phyloP scores from a whole-genome alignment of 2,329 filamentous ascomycete genomes.

The Lasiodiplodia sp. region DNA sequence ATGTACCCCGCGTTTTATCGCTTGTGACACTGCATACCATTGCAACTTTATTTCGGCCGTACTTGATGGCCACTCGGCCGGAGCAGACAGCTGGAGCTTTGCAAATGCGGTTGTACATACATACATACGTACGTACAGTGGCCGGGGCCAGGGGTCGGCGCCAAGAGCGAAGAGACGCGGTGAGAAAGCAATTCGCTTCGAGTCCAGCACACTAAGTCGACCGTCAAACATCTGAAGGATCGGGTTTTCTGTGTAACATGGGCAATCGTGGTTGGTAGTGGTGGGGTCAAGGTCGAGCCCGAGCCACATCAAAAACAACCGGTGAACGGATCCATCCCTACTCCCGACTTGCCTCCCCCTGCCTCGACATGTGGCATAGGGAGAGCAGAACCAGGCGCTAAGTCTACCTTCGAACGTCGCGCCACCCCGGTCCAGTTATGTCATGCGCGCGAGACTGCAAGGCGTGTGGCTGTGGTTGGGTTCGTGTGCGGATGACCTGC shows the following conservation, averaged over 20 bases:
- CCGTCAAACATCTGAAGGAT: slow-evolving; percentile 10
- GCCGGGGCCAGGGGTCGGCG: not conserved
- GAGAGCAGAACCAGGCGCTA: not conserved
- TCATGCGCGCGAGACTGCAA: slow-evolving; percentile 17
- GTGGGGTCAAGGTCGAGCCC: not conserved
- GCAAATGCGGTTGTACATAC: too few species aligned
- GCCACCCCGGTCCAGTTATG: slow-evolving; percentile 17
- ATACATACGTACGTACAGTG: too few species aligned
- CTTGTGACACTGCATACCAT: not conserved
- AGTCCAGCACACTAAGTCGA: not conserved
- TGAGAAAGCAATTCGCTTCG: not conserved
- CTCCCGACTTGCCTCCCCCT: not conserved
- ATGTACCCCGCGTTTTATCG: not conserved
- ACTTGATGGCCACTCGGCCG: not conserved
- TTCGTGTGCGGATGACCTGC: not conserved
- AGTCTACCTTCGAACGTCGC: slow-evolving; percentile 24
- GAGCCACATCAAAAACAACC: slow-evolving; percentile 14
- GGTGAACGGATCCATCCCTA: slow-evolving; percentile 6
- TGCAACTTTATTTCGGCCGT: not conserved
- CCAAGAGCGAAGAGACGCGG: not conserved
- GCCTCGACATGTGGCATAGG: not conserved
- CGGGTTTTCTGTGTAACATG: slow-evolving; percentile 7
- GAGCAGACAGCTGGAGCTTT: too few species aligned
- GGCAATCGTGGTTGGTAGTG: not conserved
- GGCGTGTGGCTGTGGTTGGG: slow-evolving; percentile 13